A percentile compares a stretch with the other conserved stretches of the same genome.
These are phyloP conservation scores for Lobosporangium transversale DNA, from an alignment of 192 early-diverging fungal species.

Conservation along the genomic window DNA sequence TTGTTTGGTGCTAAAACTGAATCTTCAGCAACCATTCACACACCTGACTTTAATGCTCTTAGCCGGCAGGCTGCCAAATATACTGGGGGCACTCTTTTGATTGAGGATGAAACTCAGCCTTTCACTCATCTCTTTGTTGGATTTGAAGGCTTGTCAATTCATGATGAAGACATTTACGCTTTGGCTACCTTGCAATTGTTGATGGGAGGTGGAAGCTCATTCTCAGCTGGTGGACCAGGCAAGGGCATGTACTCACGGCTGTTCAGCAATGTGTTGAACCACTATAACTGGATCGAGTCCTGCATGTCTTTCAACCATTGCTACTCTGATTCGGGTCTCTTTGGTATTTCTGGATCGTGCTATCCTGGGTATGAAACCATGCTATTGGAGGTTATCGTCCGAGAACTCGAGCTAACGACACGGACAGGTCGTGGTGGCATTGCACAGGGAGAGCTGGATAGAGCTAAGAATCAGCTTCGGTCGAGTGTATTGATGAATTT, in stretches of 20 bases:
- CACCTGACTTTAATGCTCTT: conserved; percentile 25
- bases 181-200: conserved; percentile 90
- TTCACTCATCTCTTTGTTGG: conserved; percentile 92
- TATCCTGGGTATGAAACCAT: conserved; percentile 78
- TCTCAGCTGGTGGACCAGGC: conserved; percentile 96
- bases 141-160: conserved; percentile 85
- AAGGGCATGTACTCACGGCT: conserved; percentile 99
- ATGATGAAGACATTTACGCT: conserved; percentile 91
- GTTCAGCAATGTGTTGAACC: conserved; percentile 94
- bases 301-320: conserved; percentile 94
- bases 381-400: conserved; percentile 82
- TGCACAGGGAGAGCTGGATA: conserved; percentile 70
- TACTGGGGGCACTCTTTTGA: conserved; percentile 82
- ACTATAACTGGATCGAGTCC: conserved; percentile 93
- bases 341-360: conserved; percentile 92
- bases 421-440: conserved; percentile 53
- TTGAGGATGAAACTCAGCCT: conserved; percentile 73
- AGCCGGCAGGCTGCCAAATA: conserved; percentile 71
- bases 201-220: conserved; percentile 95
- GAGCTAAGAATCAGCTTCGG: conserved; percentile 97
- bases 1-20: conserved; percentile 6
- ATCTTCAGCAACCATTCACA: conserved; percentile 7
- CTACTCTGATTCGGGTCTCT: conserved; percentile 90
- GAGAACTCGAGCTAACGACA: conserved; percentile 83
- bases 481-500: conserved; percentile 93